Evolutionary conservation across 495 filamentous ascomycete species (phyloP).

Genomic region (Ascobolus immersus): DNA sequence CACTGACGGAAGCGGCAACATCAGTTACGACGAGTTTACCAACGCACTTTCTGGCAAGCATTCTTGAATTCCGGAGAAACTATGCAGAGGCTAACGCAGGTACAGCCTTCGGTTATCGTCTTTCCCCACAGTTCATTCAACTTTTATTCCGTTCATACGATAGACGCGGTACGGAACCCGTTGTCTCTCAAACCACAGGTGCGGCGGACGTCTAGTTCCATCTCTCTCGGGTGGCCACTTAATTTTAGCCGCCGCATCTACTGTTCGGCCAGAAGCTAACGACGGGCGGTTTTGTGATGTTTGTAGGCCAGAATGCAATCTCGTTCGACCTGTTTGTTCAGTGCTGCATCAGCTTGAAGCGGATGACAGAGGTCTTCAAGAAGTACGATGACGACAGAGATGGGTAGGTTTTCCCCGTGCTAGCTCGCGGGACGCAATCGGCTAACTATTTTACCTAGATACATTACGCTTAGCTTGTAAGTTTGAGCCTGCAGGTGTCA

Average conservation of each 20-base stretch:
- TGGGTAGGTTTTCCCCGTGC: conserved; percentile 24
- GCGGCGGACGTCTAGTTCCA: too few relatives aligned
- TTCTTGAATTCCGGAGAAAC: neutral
- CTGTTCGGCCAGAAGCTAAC: neutral
- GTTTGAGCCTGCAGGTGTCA: neutral
- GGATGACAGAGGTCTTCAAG: conserved; percentile 99
- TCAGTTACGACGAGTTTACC: conserved; percentile 62
- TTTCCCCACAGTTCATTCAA: conserved; percentile 56
- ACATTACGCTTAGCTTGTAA: conserved; percentile 13
- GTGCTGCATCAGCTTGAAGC: conserved; percentile 80
- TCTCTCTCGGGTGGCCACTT: neutral
- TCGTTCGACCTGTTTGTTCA: conserved; percentile 96
- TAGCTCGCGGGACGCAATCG: neutral
- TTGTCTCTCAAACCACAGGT: too few relatives aligned
- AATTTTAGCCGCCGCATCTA: neutral
- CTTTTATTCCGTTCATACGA: conserved; percentile 52
- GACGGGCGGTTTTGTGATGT: conserved; percentile 3
- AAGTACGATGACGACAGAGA: conserved; percentile 93
- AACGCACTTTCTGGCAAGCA: conserved; percentile 43
- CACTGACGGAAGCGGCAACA: conserved; percentile 60
- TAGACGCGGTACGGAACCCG: conserved; percentile 18
- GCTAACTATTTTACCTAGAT: conserved; percentile 5
- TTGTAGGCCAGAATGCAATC: conserved; percentile 32
- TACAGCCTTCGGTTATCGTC: conserved; percentile 72
- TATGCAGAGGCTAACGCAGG: neutral